Evolutionary conservation across 805 yeast species (phyloP), one percentile per base, ranked within the genome.

Genomic region (Metschnikowia peoriensis): DNA sequence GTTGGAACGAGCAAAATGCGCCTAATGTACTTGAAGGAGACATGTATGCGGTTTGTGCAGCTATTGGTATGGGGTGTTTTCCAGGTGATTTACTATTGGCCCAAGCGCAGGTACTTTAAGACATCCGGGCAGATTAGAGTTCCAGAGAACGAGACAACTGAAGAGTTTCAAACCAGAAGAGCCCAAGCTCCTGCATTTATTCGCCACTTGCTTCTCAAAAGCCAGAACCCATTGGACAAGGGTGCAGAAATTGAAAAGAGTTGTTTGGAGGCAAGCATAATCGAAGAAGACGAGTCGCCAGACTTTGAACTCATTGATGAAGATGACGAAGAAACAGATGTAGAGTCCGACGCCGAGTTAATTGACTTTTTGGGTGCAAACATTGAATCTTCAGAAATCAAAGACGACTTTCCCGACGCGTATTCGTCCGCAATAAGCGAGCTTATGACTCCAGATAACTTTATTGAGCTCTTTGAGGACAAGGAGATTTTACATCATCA

Each of bases 401-500:
- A 22, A 16, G 22, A n/a, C 9, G 16, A 9, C 14, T 16, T n/a
- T 28, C 17, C 14, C 15, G 42, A 12, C 7, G 51, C 27, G 4
- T 34, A 7, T 14, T 16, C 43, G 15, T 49, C 55, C 7, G 51
- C 54, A 14, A 35, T 54, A 1, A 17, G 38, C 14, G 62, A 59
- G 44, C 56, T 59, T 17, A 41, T 59, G 40, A 49, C 56, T 16
- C 32, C 60, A 9, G 60, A 59, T 12, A 49, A 28, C 28, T 46
- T 56, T 28, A 32, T 58, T 22, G 57, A 55, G 44, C 53, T 58
- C 22, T 35, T 58, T 4, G 60, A 55, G 28, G 52, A 53, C 15
- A 52, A 37, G n/a, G 61, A 59, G 1, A 61, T 71, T 11, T 56
- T 72, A 49, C 63, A 62, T 38, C 61, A 60, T 8, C 78, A 71